Evolutionary conservation across 139 green algal genomes (phyloP), one percentile per base, ranked within the genome.

Genomic region (Chlamydomonas sphaeroides): DNA sequence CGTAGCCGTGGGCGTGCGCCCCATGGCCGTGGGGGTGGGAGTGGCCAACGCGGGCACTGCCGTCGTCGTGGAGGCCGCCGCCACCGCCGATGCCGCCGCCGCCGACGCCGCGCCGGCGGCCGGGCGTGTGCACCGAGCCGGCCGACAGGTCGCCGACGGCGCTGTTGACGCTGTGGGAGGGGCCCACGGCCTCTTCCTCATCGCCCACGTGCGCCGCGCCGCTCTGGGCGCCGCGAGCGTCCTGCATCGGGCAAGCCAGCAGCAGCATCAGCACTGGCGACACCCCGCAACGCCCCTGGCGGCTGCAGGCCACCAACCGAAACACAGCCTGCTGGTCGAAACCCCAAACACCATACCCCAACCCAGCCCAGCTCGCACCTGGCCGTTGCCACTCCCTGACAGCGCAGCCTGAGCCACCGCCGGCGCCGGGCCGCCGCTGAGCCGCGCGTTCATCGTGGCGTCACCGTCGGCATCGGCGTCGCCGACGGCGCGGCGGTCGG

Each of bases 141-240:
- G 77, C 77, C 35, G 61, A 74, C 20, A 75, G 77, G 26, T 65
- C 49, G n/a, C n/a, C n/a, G n/a, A n/a, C n/a, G n/a, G n/a, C n/a
- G 48, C 77, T 84, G 63, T 84, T 84, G 65, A 75, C 65, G 11
- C 65, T 76, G 48, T 84, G 77, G 49, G 61, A 74, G 65, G 77
- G 65, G 17, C 77, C 65, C 39, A 67, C 49, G 0, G 33, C 76
- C 62, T 68, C 45, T 45, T 73, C 76, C 41, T 73, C 71, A 4
- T 39, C 59, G 15, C 1, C 59, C 23, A 48, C 35, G 41, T 17
- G 14, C 59, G 7, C 59, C 14, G 53, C 53, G 10, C 26, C 56
- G 2, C 2, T 26, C 56, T 63, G n/a, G 56, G 25, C 56, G 56
- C 49, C 49, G 10, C 45, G n/a, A n/a, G n/a, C n/a, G n/a, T n/a